Conservation (phyloP, 345 rosid genomes). For the Camelina neglecta region DNA sequence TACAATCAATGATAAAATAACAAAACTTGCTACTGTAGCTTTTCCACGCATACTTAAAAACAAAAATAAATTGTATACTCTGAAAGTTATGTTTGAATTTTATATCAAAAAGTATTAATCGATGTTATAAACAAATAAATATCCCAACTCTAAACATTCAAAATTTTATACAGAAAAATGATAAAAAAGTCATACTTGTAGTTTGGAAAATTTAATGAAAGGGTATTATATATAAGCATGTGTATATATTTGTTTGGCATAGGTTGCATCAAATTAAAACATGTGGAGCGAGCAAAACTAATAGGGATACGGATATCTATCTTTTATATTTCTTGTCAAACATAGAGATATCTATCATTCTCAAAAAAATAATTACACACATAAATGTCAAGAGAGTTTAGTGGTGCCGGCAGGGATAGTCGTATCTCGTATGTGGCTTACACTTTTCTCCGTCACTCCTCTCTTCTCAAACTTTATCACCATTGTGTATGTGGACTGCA, state of each 20-base stretch:
- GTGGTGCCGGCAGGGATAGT: constrained; percentile 36
- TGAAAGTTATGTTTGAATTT: neutral
- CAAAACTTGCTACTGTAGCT: neutral
- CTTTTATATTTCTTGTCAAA: too few relatives aligned
- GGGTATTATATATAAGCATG: neutral
- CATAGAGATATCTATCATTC: constrained; percentile 28
- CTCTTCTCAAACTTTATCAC: neutral
- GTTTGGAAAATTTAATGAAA: neutral
- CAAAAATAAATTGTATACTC: neutral
- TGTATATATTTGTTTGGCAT: constrained; percentile 20
- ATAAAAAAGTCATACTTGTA: neutral
- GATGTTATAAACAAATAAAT: neutral
- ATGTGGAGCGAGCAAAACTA: constrained; percentile 27
- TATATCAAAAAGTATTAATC: neutral
- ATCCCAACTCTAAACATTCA: neutral
- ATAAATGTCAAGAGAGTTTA: constrained; percentile 37
- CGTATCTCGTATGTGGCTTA: constrained; percentile 31
- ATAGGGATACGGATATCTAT: too few relatives aligned
- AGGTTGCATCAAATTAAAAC: constrained; percentile 25
- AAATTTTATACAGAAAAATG: neutral
- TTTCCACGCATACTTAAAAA: constrained; percentile 2
- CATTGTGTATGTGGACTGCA: neutral
- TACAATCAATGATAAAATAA: neutral
- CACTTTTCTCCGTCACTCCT: constrained; percentile 38
- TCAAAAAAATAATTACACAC: constrained; percentile 33